Evolutionary conservation across 352 stramenopile species (phyloP), one percentile per base, ranked within the genome.

Genomic region (Globisporangium cystogenes): DNA sequence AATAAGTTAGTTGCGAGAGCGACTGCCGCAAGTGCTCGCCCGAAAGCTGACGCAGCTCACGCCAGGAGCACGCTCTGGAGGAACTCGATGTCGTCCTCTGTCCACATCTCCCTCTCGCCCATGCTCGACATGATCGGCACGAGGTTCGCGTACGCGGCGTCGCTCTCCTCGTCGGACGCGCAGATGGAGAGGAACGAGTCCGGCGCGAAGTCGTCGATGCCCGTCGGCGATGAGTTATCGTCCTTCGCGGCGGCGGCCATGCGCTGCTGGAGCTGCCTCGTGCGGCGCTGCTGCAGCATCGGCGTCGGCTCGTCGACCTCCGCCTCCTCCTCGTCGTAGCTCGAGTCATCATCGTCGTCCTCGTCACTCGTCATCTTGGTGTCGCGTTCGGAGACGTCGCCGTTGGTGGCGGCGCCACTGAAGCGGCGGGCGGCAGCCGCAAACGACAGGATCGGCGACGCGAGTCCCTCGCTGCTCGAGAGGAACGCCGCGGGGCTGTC

Each of bases 81-180:
- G 50, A 93, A 87, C 45, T 87, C 67, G 52, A 93, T 89, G 55
- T 93, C 82, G 41, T 87, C 79, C 54, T 90, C 82, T 42, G 65
- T 88, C 82, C 82, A 93, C 48, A 77, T 66, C 53, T 89, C 73
- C 35, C 70, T 74, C 39, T 87, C 68, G 26, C 64, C 64, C 40
- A 60, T 64, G 50, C 56, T 71, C 20, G 72, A 70, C 18, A 79
- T 48, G 39, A 86, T 75, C 11, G 77, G 75, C 26, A 77, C 65
- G 18, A 79, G 64, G 53, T 55, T 72, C 23, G 65, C 64, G 53
- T 70, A 62, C 41, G 72, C 52, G 6, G 61, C 73, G 41, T 63
- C 60, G 37, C 53, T 55, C 7, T 80, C 72, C 10, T 60, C 59
- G 33, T 67, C 64, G 24, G 48, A 23, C 18, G 57, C 60, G 16